phyloP scores from a whole-genome alignment of 1,139 yeast species.

The Blastobotrys indianensis region DNA sequence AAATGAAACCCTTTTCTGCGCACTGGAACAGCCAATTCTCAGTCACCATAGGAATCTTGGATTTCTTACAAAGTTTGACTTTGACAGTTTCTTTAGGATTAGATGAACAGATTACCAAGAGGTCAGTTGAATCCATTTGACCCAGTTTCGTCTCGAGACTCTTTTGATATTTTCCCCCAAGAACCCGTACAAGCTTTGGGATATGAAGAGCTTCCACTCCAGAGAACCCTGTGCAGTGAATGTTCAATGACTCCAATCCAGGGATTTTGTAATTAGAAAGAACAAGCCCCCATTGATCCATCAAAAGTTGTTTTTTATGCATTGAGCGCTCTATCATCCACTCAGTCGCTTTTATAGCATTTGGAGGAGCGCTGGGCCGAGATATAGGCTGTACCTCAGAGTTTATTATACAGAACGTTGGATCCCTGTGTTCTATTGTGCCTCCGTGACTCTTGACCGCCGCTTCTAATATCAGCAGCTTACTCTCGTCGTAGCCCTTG shows the following conservation, averaged over 20 bases:
- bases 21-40: slow-evolving; percentile 48
- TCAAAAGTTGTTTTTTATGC: slow-evolving; percentile 47
- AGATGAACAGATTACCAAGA: slow-evolving; percentile 4
- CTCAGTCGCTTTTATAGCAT: slow-evolving; percentile 44
- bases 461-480: slow-evolving; percentile 24
- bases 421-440: not conserved
- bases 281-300: slow-evolving; percentile 74
- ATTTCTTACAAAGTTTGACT: slow-evolving; percentile 4
- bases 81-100: not conserved
- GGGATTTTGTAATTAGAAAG: slow-evolving; percentile 39
- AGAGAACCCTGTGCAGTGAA: slow-evolving; percentile 73
- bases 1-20: slow-evolving; percentile 8
- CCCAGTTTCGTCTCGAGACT: slow-evolving; percentile 22
- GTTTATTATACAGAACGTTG: slow-evolving; percentile 24
- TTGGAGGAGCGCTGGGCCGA: slow-evolving; percentile 6
- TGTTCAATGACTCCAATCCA: slow-evolving; percentile 37
- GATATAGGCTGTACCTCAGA: slow-evolving; percentile 21
- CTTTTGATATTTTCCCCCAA: slow-evolving; percentile 44
- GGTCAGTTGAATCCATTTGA: slow-evolving; percentile 5
- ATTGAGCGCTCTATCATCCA: slow-evolving; percentile 82
- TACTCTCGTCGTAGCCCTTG: slow-evolving; percentile 23
- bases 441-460: slow-evolving; percentile 39
- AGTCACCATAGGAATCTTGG: slow-evolving; percentile 45
- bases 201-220: slow-evolving; percentile 80
- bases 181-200: slow-evolving; percentile 49